A percentile compares a stretch with the other conserved stretches of the same genome.
These are phyloP conservation scores for Zangia roseola DNA, from an alignment of 768 basidiomycete genomes.

Conservation along the genomic window DNA sequence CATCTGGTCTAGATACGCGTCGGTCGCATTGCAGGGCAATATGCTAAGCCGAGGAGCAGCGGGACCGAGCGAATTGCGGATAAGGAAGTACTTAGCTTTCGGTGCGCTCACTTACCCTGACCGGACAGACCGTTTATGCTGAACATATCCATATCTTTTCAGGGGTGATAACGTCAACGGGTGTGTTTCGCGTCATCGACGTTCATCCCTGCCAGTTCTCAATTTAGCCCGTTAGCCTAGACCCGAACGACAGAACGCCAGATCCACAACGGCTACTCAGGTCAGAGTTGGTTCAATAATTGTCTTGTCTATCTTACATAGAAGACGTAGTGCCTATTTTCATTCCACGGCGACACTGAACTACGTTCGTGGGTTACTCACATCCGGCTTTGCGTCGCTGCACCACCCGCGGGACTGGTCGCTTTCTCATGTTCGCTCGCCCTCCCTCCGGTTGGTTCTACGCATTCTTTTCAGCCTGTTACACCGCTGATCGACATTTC, in stretches of 20 bases:
- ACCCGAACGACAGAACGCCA: slow-evolving; percentile 77
- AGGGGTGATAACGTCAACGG: slow-evolving; percentile 98
- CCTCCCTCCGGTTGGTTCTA: slow-evolving; percentile 58
- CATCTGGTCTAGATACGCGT: slow-evolving; percentile 57
- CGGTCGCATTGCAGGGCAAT: slow-evolving; percentile 94
- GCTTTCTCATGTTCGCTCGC: slow-evolving; percentile 85
- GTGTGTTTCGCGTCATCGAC: slow-evolving; percentile 35
- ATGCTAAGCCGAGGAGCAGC: slow-evolving; percentile 91
- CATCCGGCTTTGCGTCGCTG: slow-evolving; percentile 91
- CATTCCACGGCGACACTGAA: slow-evolving; percentile 94
- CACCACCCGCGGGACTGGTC: slow-evolving; percentile 93
- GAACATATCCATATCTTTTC: slow-evolving; percentile 1
- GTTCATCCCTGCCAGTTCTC: not conserved
- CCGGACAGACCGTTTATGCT: not conserved
- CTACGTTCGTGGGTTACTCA: slow-evolving; percentile 83
- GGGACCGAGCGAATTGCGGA: slow-evolving; percentile 75
- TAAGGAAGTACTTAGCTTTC: slow-evolving; percentile 79
- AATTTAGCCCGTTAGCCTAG: slow-evolving; percentile 39
- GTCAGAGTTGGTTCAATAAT: slow-evolving; percentile 30
- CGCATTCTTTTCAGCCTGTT: not conserved
- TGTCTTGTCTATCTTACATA: slow-evolving; percentile 5
- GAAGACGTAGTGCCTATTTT: slow-evolving; percentile 78
- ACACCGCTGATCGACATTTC: slow-evolving; percentile 13
- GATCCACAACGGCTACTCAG: slow-evolving; percentile 88
- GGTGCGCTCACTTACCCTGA: slow-evolving; percentile 45